Base-by-base conservation (phyloP, 106 monocot genomes). In the Platanthera guangdongensis region DNA sequence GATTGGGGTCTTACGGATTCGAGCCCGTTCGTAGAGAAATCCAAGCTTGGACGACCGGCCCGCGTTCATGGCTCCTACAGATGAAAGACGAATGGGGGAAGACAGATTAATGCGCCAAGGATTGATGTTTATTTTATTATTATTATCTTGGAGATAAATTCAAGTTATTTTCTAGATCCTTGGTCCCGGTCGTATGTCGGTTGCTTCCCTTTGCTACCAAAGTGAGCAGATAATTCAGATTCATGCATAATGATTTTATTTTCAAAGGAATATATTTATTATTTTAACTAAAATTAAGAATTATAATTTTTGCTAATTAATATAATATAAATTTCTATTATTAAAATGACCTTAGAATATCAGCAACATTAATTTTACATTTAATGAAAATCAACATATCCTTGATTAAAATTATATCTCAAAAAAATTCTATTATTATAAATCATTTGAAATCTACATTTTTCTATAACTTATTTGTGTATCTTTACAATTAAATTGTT, bases 1-100 rank as follows among this genome's bases (percentile, higher is more conserved):
- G 19, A 53, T 54, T 52, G 65, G 9, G 30, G 18, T 30, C 78
- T 78, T 78, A 78, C 78, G 53, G 71, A 45, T 78, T 47, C 19
- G 70, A 15, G 9, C 32, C 15, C 52, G 13, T 75, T 55, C 69
- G 57, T 46, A 54, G 78, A 68, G 47, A 45, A 71, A 71, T 47
- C 78, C 39, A 39, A 78, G 70, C 78, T 52, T 13, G 60, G 65
- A 52, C 16, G 55, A 77, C 68, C 16, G 67, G 77, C 32, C 28
- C 30, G 50, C 51, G 28, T 68, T 28, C 68, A 65, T 68, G 76
- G 59, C 46, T 48, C 64, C 62, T 18, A 50, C 7, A 49, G 76
- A 53, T 3, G 45, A 57, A 39, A 39, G 51, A 77, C 51, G 8
- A 48, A 39, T 6, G 51, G 19, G 45, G 9, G 22, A 67, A 52